Evolutionary conservation across 2,329 filamentous ascomycete species (phyloP), one percentile per base, ranked within the genome.

Genomic region (Beauveria sp.): DNA sequence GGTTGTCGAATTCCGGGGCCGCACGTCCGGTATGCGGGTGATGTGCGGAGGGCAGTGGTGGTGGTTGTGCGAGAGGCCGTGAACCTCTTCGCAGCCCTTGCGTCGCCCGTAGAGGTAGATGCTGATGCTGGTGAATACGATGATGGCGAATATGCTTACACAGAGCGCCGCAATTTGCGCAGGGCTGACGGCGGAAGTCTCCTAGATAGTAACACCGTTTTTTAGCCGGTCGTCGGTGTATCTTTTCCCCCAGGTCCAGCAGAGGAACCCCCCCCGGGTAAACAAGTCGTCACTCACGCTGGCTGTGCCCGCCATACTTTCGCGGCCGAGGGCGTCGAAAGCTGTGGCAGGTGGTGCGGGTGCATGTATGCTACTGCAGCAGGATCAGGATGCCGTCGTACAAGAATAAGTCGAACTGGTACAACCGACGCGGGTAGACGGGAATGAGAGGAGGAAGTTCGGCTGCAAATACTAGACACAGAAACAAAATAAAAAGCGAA

Each of bases 91-190:
- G 50, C 74, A 68, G 3, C 75, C 75, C 26, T 75, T 73, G 9
- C 72, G 71, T 52, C 78, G 72, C 18, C 80, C 78, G 58, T 76
- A 81, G 50, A 82, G 66, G 57, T 80, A 82, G 56, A 85, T 66
- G 6, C 85, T 67, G 0, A 70, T 74, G 9, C 78, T 74, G 10
- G 75, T 78, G 1, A 79, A 65, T 20, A 77, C 63, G 4, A 83
- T 58, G 2, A 80, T 72, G 1, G 77, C 80, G 0, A 79, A 73
- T 1, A 70, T 72, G 26, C 84, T 83, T 42, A 88, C 75, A 1
- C 76, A 77, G 34, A 88, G 85, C 5, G 85, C 86, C 1, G 82
- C 84, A 31, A 88, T 87, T 2, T 80, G 81, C 4, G 83, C 83
- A 0, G 70, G 61, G 7, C 68, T 69, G 24, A 75, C 38, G 5